These are phyloP conservation scores for Pythium volutum DNA, from an alignment of 352 stramenopile genomes.

Conservation along the genomic window DNA sequence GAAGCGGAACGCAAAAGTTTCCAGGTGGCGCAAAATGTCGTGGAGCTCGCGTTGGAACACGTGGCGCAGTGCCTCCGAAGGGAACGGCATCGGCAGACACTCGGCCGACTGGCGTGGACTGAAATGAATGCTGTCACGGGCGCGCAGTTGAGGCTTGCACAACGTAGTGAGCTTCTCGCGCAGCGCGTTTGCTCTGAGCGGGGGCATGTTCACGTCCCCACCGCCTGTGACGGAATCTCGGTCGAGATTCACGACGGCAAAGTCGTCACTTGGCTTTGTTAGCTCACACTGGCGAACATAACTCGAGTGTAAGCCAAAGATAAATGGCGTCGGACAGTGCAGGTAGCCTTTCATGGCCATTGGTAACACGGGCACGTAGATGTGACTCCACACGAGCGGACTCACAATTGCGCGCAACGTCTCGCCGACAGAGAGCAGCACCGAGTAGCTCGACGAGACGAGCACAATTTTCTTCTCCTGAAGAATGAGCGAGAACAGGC, in stretches of 20 bases:
- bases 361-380: conserved; percentile 73
- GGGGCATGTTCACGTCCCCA: conserved; percentile 39
- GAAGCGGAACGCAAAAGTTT: conserved; percentile 65
- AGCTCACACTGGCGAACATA: conserved; percentile 51
- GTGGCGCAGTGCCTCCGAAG: conserved; percentile 24
- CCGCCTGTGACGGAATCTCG: conserved; percentile 49
- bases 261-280: conserved; percentile 41
- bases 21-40: conserved; percentile 41
- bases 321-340: conserved; percentile 74
- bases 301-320: conserved; percentile 69
- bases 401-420: conserved; percentile 44
- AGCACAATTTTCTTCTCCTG: conserved; percentile 77
- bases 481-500: conserved; percentile 57
- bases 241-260: conserved; percentile 59
- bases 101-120: neutral
- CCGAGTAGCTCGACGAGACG: conserved; percentile 61
- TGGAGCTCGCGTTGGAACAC: conserved; percentile 42
- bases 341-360: conserved; percentile 57
- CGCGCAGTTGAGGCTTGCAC: conserved; percentile 33
- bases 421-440: conserved; percentile 58
- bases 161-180: conserved; percentile 40
- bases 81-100: conserved; percentile 17
- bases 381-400: conserved; percentile 74
- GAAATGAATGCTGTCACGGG: conserved; percentile 37
- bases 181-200: conserved; percentile 32